Evolutionary conservation across 352 stramenopile genomes (phyloP), one percentile per base, ranked within the genome.

Genomic region (Phytophthora vignae): DNA sequence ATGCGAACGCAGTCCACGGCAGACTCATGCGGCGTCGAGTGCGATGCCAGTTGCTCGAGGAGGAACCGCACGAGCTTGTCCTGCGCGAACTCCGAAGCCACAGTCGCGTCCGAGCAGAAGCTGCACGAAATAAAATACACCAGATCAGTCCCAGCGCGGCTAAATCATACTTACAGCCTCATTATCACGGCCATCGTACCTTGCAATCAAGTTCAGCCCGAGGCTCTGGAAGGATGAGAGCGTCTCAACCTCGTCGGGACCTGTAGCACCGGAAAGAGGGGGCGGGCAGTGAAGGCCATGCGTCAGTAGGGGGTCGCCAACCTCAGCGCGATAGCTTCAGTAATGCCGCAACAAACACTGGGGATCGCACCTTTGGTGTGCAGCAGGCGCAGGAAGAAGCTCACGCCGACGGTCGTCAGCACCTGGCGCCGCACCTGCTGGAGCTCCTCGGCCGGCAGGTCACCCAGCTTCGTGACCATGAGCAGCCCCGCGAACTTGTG

Each of bases 401-500:
- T 78, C 48, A 76, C 67, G 48, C 90, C 88, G 56, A 95, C 78
- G 22, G 74, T 90, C 14, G 79, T 71, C 11, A 95, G 74, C 50
- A 95, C 87, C 49, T 90, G 79, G 22, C 61, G 69, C 0, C 87
- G 81, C 71, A 95, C 66, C 40, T 81, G 65, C 65, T 84, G 80
- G 53, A 90, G 70, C 21, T 70, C 82, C 36, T 81, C 72, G 46
- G 56, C 56, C 19, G 81, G 66, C 21, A 94, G 63, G 8, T 84
- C 67, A 21, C 66, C 66, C 44, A 95, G 84, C 69, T 95, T 96
- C 22, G 90, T 92, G 79, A 95, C 70, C 90, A 96, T 96, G 40
- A 95, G 79, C 76, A 96, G 67, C 1, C 90, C 90, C 1, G 90
- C 90, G 60, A 96, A 95, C 70, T 95, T 95, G 83, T 96, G 87